Conservation (phyloP, 1,284 basidiomycete species). For the Fomitopsis betulina region DNA sequence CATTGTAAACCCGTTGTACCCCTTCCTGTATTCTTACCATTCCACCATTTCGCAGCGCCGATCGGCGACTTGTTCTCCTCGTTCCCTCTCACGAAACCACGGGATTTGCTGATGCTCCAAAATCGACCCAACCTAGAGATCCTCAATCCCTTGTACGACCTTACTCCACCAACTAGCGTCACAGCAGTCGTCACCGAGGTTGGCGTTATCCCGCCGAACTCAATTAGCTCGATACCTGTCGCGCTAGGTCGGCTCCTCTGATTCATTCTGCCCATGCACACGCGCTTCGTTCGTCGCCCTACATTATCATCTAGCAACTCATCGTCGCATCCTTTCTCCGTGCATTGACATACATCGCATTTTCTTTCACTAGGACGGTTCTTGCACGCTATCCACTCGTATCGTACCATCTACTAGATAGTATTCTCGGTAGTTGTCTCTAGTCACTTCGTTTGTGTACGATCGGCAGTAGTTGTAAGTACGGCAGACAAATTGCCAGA, state of each 20-base stretch:
- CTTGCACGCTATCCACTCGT: slow-evolving; percentile 9
- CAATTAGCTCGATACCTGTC: slow-evolving; percentile 75
- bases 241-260: slow-evolving; percentile 56
- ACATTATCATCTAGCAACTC: slow-evolving; percentile 8
- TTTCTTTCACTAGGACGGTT: slow-evolving; percentile 1
- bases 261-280: slow-evolving; percentile 18
- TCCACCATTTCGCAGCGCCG: slow-evolving; percentile 25
- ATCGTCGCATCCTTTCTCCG: slow-evolving; percentile 2
- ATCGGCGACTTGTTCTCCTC: slow-evolving; percentile 32
- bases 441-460: slow-evolving; percentile 1
- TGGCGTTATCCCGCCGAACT: slow-evolving; percentile 85
- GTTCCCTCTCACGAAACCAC: slow-evolving; percentile 32
- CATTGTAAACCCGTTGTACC: neutral
- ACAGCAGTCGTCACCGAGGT: slow-evolving; percentile 97
- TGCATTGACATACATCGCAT: slow-evolving; percentile 2
- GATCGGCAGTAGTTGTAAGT: neutral
- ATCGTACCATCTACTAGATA: slow-evolving; percentile 4
- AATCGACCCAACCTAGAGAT: slow-evolving; percentile 57
- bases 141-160: slow-evolving; percentile 85
- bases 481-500: neutral
- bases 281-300: slow-evolving; percentile 3
- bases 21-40: neutral
- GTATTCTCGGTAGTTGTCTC: slow-evolving; percentile 4
- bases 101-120: slow-evolving; percentile 32
- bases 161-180: slow-evolving; percentile 85